Conservation (phyloP, 2,329 filamentous ascomycete species). For the Rhynchosporium secalis region DNA sequence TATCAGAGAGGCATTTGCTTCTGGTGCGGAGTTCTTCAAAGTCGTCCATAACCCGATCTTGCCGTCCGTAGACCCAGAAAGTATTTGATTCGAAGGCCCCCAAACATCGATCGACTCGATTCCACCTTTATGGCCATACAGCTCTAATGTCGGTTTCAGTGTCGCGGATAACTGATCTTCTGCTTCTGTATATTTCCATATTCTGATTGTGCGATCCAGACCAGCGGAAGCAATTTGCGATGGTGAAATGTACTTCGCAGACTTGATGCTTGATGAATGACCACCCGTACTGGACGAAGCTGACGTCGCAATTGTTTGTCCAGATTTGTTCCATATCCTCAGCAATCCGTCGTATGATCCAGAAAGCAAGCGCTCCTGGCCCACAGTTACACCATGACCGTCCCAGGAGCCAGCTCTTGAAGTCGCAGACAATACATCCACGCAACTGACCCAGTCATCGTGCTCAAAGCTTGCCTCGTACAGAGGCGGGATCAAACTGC, state of each 20-base stretch:
- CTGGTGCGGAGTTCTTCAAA: conserved; percentile 72
- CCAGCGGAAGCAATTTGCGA: conserved; percentile 79
- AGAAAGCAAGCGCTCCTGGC: conserved; percentile 78
- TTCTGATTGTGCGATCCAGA: conserved; percentile 78
- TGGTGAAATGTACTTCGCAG: conserved; percentile 79
- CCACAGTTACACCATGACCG: conserved; percentile 49
- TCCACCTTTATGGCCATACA: conserved; percentile 77
- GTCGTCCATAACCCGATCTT: conserved; percentile 87
- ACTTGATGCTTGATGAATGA: conserved; percentile 75
- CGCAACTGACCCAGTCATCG: conserved; percentile 91
- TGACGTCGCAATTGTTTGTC: conserved; percentile 79
- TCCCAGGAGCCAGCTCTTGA: conserved; percentile 62
- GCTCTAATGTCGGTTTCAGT: conserved; percentile 73
- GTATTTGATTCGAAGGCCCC: conserved; percentile 69
- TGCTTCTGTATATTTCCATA: conserved; percentile 84
- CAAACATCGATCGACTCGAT: conserved; percentile 77
- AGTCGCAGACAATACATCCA: conserved; percentile 75
- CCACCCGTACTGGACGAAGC: conserved; percentile 65
- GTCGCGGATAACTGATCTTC: conserved; percentile 54
- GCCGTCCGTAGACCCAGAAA: conserved; percentile 84
- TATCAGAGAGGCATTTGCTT: conserved; percentile 68
- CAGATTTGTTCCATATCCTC: conserved; percentile 85
- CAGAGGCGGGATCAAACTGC: conserved; percentile 83
- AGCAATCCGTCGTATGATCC: conserved; percentile 89
- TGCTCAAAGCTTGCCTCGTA: conserved; percentile 94